Percentiles rank a stretch among this genome's conserved stretches.
Conservation (phyloP, 139 green algal genomes). For the Coelastrella sp. region DNA sequence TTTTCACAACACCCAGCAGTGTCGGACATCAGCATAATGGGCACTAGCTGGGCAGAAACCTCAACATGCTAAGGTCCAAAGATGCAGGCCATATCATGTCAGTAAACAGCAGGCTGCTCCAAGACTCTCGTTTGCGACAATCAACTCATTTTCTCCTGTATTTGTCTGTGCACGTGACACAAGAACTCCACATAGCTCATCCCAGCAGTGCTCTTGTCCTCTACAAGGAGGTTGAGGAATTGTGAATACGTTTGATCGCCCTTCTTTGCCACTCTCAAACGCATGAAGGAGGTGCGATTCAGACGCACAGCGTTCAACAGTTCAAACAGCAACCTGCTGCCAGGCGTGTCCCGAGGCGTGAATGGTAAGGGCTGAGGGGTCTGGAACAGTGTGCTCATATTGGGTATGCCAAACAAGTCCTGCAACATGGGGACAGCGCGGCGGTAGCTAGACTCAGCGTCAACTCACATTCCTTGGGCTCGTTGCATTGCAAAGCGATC, state of each 20-base stretch:
- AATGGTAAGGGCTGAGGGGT: slow-evolving; percentile 15
- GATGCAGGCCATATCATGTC: no score
- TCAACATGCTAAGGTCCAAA: no score
- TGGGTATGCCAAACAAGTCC: slow-evolving; percentile 75
- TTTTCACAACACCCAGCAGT: no score
- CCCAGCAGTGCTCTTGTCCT: slow-evolving; percentile 78
- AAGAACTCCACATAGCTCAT: slow-evolving; percentile 92
- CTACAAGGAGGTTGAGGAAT: slow-evolving; percentile 82
- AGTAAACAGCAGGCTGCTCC: no score
- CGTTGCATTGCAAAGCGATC: no score
- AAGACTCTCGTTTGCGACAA: not conserved
- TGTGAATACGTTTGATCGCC: slow-evolving; percentile 40
- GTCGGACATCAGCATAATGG: no score
- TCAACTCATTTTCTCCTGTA: slow-evolving; percentile 84
- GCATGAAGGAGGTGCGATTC: slow-evolving; percentile 77
- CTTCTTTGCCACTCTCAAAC: slow-evolving; percentile 73
- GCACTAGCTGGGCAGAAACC: no score
- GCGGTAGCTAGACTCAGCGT: not conserved
- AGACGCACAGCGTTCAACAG: slow-evolving; percentile 73
- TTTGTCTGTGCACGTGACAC: slow-evolving; percentile 87
- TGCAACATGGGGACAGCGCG: no score
- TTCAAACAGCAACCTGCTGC: slow-evolving; percentile 56
- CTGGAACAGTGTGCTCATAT: slow-evolving; percentile 62
- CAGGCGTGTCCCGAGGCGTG: slow-evolving; percentile 48
- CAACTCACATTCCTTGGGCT: no score